Conservation (phyloP, 805 yeast species). For the Sporopachydermia lactativora region DNA sequence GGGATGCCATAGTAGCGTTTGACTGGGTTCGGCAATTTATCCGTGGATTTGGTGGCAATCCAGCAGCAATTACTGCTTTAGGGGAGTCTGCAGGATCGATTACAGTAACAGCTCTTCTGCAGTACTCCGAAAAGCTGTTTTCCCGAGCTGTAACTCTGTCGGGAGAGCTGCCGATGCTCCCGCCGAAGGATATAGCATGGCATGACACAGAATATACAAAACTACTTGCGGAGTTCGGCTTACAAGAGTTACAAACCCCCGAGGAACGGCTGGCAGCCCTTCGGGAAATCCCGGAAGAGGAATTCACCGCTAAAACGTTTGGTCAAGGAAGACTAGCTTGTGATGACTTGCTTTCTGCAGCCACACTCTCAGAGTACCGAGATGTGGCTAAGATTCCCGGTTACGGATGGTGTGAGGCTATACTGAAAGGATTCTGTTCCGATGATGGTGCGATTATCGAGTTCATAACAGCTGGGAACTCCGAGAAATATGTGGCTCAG, state of each 20-base stretch:
- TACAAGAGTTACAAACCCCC: constrained; percentile 8
- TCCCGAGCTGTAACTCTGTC: background rate
- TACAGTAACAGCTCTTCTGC: background rate
- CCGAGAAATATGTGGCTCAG: background rate
- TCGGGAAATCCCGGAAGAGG: constrained; percentile 11
- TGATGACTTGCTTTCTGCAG: background rate
- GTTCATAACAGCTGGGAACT: background rate
- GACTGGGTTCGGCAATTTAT: constrained; percentile 33
- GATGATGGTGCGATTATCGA: background rate
- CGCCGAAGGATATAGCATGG: constrained; percentile 25
- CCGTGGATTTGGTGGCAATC: constrained; percentile 32
- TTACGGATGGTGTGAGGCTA: background rate
- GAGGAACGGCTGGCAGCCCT: constrained; percentile 14
- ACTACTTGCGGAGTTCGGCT: constrained; percentile 16
- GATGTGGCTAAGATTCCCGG: background rate
- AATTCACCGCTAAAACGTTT: constrained; percentile 13
- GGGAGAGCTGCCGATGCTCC: constrained; percentile 10
- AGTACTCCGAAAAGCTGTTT: background rate
- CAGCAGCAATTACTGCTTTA: constrained; percentile 25
- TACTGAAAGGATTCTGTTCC: background rate
- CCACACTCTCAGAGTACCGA: background rate
- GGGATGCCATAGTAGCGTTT: constrained; percentile 33
- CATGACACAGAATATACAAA: constrained; percentile 24
- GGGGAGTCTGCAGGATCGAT: constrained; percentile 34
- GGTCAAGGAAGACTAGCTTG: background rate